Conservation (phyloP, 1,284 basidiomycete genomes). For the Ustilago tritici region DNA sequence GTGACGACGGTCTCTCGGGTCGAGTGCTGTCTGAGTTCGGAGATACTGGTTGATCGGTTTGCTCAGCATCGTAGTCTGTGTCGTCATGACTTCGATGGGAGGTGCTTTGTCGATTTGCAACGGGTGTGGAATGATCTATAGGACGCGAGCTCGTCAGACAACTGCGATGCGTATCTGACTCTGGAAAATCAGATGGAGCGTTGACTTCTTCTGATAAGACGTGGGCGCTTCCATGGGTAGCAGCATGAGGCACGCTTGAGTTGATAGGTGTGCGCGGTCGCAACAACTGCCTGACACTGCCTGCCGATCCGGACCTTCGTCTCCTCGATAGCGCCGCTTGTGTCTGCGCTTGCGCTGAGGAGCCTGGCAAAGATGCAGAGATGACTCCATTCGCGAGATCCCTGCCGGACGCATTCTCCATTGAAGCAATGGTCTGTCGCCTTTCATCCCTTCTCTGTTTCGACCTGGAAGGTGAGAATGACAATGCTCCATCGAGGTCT, state of each 20-base stretch:
- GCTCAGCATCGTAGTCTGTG: constrained; percentile 3
- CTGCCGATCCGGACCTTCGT: constrained; percentile 28
- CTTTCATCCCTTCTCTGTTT: constrained; percentile 39
- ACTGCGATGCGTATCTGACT: background rate
- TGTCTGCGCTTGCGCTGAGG: constrained; percentile 25
- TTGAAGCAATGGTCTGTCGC: constrained; percentile 19
- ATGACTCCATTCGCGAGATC: constrained; percentile 3
- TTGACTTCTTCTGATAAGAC: background rate
- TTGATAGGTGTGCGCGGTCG: constrained; percentile 34
- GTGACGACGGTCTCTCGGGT: constrained; percentile 17
- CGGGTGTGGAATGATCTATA: background rate
- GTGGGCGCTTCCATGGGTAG: background rate
- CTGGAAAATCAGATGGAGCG: background rate
- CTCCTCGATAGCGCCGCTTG: constrained; percentile 23
- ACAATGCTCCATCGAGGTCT: constrained; percentile 25
- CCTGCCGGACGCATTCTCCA: constrained; percentile 1
- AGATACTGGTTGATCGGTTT: constrained; percentile 17
- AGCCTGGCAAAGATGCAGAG: constrained; percentile 13
- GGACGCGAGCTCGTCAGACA: background rate
- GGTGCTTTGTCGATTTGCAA: background rate
- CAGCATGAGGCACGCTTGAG: background rate
- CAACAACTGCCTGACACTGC: constrained; percentile 34
- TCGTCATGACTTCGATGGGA: background rate
- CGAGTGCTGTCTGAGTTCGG: constrained; percentile 32
- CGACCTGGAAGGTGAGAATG: constrained; percentile 40